Conservation (phyloP, 768 basidiomycete genomes). For the Baorangia bicolor region DNA sequence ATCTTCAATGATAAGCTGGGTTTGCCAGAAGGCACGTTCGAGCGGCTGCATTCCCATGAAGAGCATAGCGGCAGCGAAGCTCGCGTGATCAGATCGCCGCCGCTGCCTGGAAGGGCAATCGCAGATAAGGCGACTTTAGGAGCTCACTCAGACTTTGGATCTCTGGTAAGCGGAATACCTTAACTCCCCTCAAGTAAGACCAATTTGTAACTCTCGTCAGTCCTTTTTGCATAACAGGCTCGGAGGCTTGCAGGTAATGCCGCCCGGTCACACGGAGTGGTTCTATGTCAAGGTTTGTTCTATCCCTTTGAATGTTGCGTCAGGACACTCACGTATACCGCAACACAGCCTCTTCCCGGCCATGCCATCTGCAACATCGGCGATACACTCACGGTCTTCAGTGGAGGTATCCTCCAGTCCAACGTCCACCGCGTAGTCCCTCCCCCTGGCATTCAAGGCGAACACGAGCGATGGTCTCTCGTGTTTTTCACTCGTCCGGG, state of each 20-base stretch:
- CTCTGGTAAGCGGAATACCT: constrained; percentile 43
- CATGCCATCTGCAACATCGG: constrained; percentile 63
- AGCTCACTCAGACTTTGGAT: constrained; percentile 74
- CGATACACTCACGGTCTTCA: constrained; percentile 60
- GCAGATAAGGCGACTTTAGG: constrained; percentile 48
- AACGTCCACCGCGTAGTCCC: constrained; percentile 65
- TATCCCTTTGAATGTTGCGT: neutral
- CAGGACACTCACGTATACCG: neutral
- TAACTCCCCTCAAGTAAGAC: neutral
- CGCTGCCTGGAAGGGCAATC: constrained; percentile 25
- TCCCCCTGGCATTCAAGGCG: constrained; percentile 56
- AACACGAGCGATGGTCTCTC: constrained; percentile 60
- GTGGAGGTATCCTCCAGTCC: constrained; percentile 62
- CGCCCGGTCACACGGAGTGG: constrained; percentile 61
- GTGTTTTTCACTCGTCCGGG: constrained; percentile 69
- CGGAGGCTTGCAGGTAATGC: constrained; percentile 68
- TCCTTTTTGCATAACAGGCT: constrained; percentile 69
- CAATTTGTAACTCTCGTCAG: constrained; percentile 27
- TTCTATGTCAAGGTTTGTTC: constrained; percentile 57
- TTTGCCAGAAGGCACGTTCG: constrained; percentile 49
- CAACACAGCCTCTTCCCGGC: constrained; percentile 46
- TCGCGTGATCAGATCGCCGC: constrained; percentile 51
- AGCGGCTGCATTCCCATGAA: constrained; percentile 40
- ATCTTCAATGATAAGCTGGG: constrained; percentile 59
- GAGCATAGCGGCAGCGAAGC: constrained; percentile 59